These are phyloP conservation scores for Cenococcum geophilum DNA, from an alignment of 495 filamentous ascomycete species.

Conservation along the genomic window DNA sequence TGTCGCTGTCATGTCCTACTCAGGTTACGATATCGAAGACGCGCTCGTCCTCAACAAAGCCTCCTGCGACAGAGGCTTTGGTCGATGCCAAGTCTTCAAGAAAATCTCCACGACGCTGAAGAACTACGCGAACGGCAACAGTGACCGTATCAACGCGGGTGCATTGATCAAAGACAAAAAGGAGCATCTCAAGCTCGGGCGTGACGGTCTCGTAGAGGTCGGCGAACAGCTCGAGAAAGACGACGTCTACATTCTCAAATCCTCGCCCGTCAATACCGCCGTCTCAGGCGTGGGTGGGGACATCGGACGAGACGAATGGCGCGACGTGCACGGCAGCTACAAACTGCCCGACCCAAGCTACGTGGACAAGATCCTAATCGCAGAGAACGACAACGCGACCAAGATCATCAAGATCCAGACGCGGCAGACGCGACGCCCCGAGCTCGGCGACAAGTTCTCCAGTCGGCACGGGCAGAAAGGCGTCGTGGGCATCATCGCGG, in stretches of 20 bases:
- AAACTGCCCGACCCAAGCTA: constrained; percentile 76
- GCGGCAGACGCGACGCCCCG: constrained; percentile 84
- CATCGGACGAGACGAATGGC: constrained; percentile 46
- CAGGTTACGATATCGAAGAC: constrained; percentile 99
- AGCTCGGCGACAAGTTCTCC: constrained; percentile 59
- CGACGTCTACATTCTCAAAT: constrained; percentile 84
- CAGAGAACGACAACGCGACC: constrained; percentile 73
- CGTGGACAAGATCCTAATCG: constrained; percentile 91
- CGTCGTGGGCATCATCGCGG: constrained; percentile 89
- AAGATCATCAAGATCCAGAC: constrained; percentile 86
- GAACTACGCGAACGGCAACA: constrained; percentile 73
- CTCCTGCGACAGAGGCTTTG: constrained; percentile 87
- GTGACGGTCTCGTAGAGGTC: constrained; percentile 76
- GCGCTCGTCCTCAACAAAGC: constrained; percentile 95
- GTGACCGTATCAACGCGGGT: constrained; percentile 63
- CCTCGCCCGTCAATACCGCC: constrained; percentile 65
- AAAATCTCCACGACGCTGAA: constrained; percentile 36
- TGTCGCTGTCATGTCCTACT: constrained; percentile 98
- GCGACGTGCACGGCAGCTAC: constrained; percentile 69
- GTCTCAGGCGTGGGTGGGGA: constrained; percentile 30
- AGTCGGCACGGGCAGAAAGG: constrained; percentile 50
- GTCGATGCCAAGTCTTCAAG: constrained; percentile 90
- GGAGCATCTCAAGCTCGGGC: constrained; percentile 66
- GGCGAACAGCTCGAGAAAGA: constrained; percentile 66
- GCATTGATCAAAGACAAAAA: constrained; percentile 52